A percentile compares a stretch with the other conserved stretches of the same genome.
These are phyloP conservation scores for Kitagawia praeruptora DNA, from an alignment of 129 eudicot genomes.

Conservation along the genomic window DNA sequence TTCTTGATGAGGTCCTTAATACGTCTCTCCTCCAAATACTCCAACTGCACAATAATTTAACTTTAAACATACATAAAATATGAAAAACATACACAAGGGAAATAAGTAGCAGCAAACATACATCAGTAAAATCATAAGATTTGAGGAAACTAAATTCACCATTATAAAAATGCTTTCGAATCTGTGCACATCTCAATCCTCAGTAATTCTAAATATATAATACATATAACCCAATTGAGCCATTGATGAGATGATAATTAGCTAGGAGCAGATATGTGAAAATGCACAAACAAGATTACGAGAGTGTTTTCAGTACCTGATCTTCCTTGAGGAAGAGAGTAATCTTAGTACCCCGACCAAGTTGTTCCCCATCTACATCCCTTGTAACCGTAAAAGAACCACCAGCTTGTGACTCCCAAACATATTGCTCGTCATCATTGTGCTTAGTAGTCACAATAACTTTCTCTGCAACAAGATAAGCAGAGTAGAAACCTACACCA, in stretches of 20 bases:
- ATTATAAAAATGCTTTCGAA: too few relatives aligned
- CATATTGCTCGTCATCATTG: slow-evolving; percentile 83
- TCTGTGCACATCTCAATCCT: too few relatives aligned
- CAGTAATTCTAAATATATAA: too few relatives aligned
- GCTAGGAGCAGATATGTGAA: too few relatives aligned
- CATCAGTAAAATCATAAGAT: too few relatives aligned
- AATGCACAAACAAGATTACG: not conserved
- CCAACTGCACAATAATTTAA: not conserved
- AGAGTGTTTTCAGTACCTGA: slow-evolving; percentile 41
- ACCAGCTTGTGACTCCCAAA: slow-evolving; percentile 29
- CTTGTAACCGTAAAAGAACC: slow-evolving; percentile 74
- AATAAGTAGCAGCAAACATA: not conserved
- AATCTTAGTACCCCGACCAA: slow-evolving; percentile 82
- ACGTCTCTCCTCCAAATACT: slow-evolving; percentile 7
- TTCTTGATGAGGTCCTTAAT: slow-evolving; percentile 20
- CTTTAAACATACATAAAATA: too few relatives aligned
- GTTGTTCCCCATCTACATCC: slow-evolving; percentile 62
- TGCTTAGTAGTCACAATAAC: slow-evolving; percentile 82
- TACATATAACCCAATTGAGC: not conserved
- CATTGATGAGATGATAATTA: not conserved
- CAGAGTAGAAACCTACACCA: slow-evolving; percentile 88
- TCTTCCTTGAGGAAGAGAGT: slow-evolving; percentile 88
- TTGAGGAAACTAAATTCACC: too few relatives aligned
- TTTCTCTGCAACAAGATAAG: slow-evolving; percentile 76
- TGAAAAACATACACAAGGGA: too few relatives aligned